Evolutionary conservation across 1,284 basidiomycete species (phyloP).

Genomic region (Fomes fomentarius): DNA sequence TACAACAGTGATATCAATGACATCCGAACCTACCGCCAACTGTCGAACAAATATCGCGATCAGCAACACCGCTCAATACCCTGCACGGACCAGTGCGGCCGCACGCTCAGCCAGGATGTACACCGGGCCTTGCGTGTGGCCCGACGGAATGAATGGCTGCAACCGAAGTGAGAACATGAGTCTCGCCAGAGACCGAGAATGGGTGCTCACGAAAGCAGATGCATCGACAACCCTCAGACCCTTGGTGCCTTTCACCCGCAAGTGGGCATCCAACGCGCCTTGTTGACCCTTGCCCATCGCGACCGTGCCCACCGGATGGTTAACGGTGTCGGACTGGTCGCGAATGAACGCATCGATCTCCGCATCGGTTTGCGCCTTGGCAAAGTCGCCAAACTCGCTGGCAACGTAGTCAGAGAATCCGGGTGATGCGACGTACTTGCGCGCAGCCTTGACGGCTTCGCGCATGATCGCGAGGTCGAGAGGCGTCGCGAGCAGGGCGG

Average conservation of each 20-base stretch:
- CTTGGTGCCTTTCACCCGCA: constrained; percentile 34
- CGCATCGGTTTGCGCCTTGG: constrained; percentile 8
- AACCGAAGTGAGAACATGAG: background rate
- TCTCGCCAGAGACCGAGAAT: background rate
- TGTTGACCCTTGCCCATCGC: constrained; percentile 8
- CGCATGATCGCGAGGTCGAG: constrained; percentile 26
- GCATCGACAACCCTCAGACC: constrained; percentile 27
- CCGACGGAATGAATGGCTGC: constrained; percentile 15
- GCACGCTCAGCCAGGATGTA: constrained; percentile 18
- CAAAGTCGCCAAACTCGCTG: constrained; percentile 5
- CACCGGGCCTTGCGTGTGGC: constrained; percentile 7
- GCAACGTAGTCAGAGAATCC: constrained; percentile 13
- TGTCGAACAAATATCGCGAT: too few relatives aligned
- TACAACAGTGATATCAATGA: too few relatives aligned
- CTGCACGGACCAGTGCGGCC: constrained; percentile 1
- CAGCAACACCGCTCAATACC: background rate
- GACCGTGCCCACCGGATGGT: constrained; percentile 18
- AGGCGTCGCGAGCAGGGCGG: constrained; percentile 13
- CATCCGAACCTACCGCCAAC: too few relatives aligned
- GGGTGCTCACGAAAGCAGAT: constrained; percentile 21
- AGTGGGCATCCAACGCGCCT: constrained; percentile 32
- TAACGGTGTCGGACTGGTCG: background rate
- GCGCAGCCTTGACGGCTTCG: constrained; percentile 14
- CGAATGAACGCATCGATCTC: constrained; percentile 14
- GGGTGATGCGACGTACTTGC: constrained; percentile 20